Base-by-base conservation (phyloP, 106 monocot genomes). In the Gastrodia elata region DNA sequence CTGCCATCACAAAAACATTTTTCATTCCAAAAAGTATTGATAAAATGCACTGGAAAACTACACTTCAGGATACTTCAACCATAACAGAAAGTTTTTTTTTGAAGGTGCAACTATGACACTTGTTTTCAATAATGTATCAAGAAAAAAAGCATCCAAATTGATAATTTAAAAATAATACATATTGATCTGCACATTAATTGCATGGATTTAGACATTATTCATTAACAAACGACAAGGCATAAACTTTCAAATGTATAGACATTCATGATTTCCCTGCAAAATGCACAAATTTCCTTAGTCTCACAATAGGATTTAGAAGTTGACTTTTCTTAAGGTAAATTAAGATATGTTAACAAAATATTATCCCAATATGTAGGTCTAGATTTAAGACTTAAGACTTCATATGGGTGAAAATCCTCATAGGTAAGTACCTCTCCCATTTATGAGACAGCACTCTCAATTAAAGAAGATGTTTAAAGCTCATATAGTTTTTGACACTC, bases 1-100 rank as follows among this genome's bases (percentile, higher is more conserved):
- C 92, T 90, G 82, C 69, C 77, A 70, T 34, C 57, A 82, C n/a
- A 71, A 72, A 73, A 13, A 79, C 64, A 10, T 73, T 37, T 52
- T 0, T 11, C 10, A 72, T 68, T 68, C 13, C 11, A 77, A 8
- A 35, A 20, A 7, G 26, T 39, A 74, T 15, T 48, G 14, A 20
- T 44, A 10, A 44, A 42, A 41, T 38, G 27, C 26, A 25, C 41
- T 40, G 20, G 26, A 69, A 69, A 69, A 69, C 30, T 61, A 69
- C 16, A 69, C 8, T 24, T 41, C 40, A 39, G 34, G 6, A 40
- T 24, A 40, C 0, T 39, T 8, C 22, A 40, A 25, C 39, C 69
- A 34, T 37, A 20, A 67, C 34, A 2, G 11, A 9, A 69, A 25
- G 39, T 69, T 39, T 40, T 26, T 0, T 13, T 67, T 61, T 35